Evolutionary conservation across 2,329 filamentous ascomycete species (phyloP), one percentile per base, ranked within the genome.

Genomic region (Gaeumannomyces tritici): DNA sequence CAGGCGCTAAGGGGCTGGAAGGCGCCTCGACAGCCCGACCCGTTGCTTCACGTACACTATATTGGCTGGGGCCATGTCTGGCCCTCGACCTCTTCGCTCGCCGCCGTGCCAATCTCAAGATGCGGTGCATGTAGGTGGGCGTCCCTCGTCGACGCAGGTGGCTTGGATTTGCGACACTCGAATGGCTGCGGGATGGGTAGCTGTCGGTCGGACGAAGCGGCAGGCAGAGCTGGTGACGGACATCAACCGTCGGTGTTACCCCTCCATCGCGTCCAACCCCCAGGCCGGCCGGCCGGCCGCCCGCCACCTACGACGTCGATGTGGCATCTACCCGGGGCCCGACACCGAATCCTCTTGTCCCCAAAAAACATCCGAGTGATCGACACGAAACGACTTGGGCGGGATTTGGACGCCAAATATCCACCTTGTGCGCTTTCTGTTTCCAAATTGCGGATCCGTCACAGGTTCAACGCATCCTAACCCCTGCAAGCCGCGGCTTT

Each of bases 391-490:
- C 63, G 61, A 29, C 28, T 57, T 27, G 62, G 33, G 55, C 33
- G 33, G 33, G 12, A 58, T 35, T 28, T 28, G 54, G 57, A 35
- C 31, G 27, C 24, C 12, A 28, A 55, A 27, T 51, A 21, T 29
- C 55, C 47, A 24, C 61, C 58, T 60, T 61, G 60, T 65, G 63
- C 55, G 62, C 63, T 61, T 61, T 64, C 65, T 65, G 71, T 72
- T 71, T 73, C 70, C 67, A 69, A 69, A 67, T 61, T 69, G 72
- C 68, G 69, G 71, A 73, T 72, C 66, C 66, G 71, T 73, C 69
- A 68, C 72, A 72, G 68, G 42, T 64, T 63, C 42, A 55, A 21
- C 35, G 59, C 28, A 24, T 27, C 59, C 28, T 15, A 9, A 56
- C 15, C 55, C 55, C 24, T 56, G 55, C 55, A 56, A 15, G 24